Percentiles rank a stretch among this genome's conserved stretches.
phyloP scores from a whole-genome alignment of 345 rosid species.

The Odontarrhena argentea region DNA sequence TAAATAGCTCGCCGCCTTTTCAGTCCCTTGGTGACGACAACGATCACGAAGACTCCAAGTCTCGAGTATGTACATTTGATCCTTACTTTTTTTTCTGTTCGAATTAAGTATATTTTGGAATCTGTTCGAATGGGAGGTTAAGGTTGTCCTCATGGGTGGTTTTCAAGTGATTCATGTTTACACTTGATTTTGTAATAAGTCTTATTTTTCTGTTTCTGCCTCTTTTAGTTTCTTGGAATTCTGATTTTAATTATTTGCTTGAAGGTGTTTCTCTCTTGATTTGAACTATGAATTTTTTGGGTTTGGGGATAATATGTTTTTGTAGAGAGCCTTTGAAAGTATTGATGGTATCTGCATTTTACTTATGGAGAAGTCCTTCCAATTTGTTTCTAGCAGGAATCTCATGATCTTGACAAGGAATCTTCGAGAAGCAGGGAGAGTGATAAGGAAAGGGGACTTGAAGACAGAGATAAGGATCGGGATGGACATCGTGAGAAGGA shows the following conservation, averaged over 20 bases:
- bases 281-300: background rate
- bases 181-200: background rate
- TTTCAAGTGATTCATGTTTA: too few species aligned
- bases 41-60: conserved; percentile 31
- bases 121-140: background rate
- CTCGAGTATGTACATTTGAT: conserved; percentile 35
- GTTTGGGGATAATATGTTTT: background rate
- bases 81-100: background rate
- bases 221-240: background rate
- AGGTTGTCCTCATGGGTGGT: background rate
- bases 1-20: conserved; percentile 19
- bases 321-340: too few species aligned
- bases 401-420: conserved; percentile 66
- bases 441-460: conserved; percentile 46
- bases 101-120: background rate
- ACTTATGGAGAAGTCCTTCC: background rate
- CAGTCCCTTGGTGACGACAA: conserved; percentile 29
- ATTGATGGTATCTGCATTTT: background rate
- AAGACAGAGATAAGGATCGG: conserved; percentile 44
- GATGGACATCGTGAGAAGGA: conserved; percentile 33
- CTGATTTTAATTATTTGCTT: background rate
- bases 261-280: background rate
- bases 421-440: conserved; percentile 54
- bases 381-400: conserved; percentile 48
- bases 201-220: background rate